Conservation (phyloP, 371 early-diverging fungal species). For the Rhizopus microsporus region DNA sequence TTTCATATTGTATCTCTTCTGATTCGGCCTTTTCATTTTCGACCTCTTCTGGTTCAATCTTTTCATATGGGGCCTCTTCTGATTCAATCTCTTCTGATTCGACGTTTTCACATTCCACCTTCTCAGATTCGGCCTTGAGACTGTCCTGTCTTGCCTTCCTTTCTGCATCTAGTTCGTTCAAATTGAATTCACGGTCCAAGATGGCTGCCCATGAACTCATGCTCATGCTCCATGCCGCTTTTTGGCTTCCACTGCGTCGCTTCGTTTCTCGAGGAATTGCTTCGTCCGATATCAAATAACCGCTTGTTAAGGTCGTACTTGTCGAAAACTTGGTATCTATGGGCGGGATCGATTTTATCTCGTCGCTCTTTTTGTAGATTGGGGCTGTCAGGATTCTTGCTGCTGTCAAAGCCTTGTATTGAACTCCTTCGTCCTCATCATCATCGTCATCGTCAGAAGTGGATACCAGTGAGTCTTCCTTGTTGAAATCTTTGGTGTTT, state of each 20-base stretch:
- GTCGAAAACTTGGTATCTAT: neutral
- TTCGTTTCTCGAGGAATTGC: conserved; percentile 6
- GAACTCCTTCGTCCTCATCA: conserved; percentile 15
- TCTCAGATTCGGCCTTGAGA: neutral
- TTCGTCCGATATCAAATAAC: too few species aligned
- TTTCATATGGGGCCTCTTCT: neutral
- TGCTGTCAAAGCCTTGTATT: conserved; percentile 1
- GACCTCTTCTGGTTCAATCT: neutral
- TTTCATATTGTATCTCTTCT: neutral
- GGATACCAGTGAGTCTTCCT: neutral
- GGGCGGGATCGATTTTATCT: neutral
- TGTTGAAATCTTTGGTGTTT: too few species aligned
- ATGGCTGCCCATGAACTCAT: conserved; percentile 45
- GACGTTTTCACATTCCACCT: too few species aligned
- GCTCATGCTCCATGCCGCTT: conserved; percentile 44
- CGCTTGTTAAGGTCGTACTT: neutral
- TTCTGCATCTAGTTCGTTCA: conserved; percentile 22
- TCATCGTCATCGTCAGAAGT: conserved; percentile 6
- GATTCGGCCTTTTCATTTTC: neutral
- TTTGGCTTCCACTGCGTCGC: conserved; percentile 45
- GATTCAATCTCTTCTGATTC: neutral
- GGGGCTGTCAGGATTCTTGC: neutral
- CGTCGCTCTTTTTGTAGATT: neutral
- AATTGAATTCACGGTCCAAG: conserved; percentile 32
- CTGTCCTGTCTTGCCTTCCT: conserved; percentile 2